These are phyloP conservation scores for Funneliformis caledonium DNA, from an alignment of 371 early-diverging fungal species.

Conservation along the genomic window DNA sequence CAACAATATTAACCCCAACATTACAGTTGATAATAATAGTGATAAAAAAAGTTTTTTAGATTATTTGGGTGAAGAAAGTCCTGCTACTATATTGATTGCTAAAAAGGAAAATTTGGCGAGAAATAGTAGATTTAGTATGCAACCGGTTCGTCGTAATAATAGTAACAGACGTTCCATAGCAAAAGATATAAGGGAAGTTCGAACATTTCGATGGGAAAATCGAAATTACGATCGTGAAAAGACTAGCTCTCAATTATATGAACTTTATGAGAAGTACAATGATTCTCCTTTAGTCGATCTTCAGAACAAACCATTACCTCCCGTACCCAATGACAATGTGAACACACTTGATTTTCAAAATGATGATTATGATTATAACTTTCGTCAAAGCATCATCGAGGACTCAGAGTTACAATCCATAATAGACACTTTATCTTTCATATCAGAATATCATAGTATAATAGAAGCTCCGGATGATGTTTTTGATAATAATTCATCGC, in stretches of 20 bases:
- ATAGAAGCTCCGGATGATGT: background rate
- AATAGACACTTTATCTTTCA: background rate
- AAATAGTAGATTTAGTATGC: conserved; percentile 22
- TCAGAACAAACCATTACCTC: background rate
- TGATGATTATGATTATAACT: background rate
- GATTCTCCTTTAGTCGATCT: background rate
- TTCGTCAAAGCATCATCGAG: background rate
- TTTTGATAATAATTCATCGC: background rate
- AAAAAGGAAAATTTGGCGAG: conserved; percentile 15
- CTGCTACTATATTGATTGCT: conserved; percentile 11
- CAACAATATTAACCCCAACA: too few relatives aligned
- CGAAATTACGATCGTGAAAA: background rate
- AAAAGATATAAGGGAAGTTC: background rate
- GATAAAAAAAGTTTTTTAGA: background rate
- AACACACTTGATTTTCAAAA: too few relatives aligned
- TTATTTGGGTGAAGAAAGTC: background rate
- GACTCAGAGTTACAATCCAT: background rate
- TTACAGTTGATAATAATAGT: background rate
- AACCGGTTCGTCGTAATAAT: background rate
- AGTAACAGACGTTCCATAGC: background rate
- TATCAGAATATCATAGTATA: background rate
- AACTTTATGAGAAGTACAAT: background rate
- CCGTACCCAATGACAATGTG: background rate
- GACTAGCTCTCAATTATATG: background rate
- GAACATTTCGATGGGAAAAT: background rate